Evolutionary conservation across 2,329 filamentous ascomycete genomes (phyloP).

Genomic region (Nannizzia gypsea): DNA sequence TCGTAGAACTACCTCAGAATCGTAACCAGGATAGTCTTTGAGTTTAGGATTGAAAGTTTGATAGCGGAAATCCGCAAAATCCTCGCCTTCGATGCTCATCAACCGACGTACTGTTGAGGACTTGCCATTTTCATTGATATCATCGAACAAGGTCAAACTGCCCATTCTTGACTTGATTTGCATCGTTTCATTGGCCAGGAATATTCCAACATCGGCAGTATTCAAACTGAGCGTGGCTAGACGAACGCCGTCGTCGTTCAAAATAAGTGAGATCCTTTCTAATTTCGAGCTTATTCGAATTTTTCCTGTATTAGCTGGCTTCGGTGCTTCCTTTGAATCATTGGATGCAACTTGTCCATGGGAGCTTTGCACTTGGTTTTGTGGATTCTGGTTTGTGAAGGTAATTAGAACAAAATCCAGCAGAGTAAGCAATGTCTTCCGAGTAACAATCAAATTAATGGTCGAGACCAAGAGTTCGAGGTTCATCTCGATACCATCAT

Average conservation of each 20-base stretch:
- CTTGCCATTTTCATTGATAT: constrained; percentile 81
- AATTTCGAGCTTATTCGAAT: constrained; percentile 89
- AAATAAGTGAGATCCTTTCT: constrained; percentile 82
- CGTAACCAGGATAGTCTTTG: constrained; percentile 79
- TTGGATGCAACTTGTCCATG: constrained; percentile 18
- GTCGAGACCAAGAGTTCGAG: constrained; percentile 84
- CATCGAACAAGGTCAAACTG: constrained; percentile 78
- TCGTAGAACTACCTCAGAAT: constrained; percentile 78
- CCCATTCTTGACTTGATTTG: constrained; percentile 76
- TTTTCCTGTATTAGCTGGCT: constrained; percentile 47
- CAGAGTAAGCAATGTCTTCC: constrained; percentile 81
- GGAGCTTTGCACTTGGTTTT: constrained; percentile 24
- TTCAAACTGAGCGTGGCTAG: constrained; percentile 86
- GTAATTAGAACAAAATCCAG: constrained; percentile 90
- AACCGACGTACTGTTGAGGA: constrained; percentile 74
- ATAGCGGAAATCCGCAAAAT: constrained; percentile 93
- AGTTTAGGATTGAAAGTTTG: constrained; percentile 78
- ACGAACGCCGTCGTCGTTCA: constrained; percentile 95
- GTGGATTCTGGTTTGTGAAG: constrained; percentile 57
- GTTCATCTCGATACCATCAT: constrained; percentile 88
- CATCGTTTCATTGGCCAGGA: constrained; percentile 76
- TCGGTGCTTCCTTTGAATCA: constrained; percentile 21
- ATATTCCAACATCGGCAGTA: constrained; percentile 82
- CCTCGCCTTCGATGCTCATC: constrained; percentile 88
- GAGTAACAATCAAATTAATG: constrained; percentile 88